Conservation (phyloP, 2,329 filamentous ascomycete species). For the Xylogone sp. region DNA sequence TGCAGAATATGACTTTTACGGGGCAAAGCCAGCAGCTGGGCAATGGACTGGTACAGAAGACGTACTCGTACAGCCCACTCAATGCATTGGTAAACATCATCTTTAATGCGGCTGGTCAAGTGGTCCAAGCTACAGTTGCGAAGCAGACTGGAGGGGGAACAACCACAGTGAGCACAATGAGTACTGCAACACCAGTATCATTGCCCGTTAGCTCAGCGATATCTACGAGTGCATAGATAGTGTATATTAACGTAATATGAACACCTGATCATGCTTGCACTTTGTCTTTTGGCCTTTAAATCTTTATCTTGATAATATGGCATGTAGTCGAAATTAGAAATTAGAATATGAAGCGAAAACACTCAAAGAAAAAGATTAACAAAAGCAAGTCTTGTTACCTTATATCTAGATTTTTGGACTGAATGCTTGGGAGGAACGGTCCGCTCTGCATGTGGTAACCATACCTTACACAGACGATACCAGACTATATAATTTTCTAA, state of each 20-base stretch:
- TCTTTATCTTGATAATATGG: background rate
- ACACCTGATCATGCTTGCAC: background rate
- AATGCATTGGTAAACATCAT: slow-evolving; percentile 51
- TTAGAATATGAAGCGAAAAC: no score
- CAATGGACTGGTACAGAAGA: slow-evolving; percentile 42
- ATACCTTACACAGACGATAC: no score
- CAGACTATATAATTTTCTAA: no score
- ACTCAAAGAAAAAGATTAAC: no score
- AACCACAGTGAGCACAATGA: background rate
- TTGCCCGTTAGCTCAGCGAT: background rate
- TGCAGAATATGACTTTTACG: slow-evolving; percentile 55
- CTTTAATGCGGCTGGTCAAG: slow-evolving; percentile 50
- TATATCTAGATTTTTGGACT: no score
- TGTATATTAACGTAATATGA: background rate
- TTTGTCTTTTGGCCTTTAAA: background rate
- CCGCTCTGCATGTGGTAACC: no score
- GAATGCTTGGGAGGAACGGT: no score
- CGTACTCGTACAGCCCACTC: slow-evolving; percentile 47
- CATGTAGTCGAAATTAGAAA: no score
- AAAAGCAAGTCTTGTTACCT: no score
- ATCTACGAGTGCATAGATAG: background rate
- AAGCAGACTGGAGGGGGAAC: slow-evolving; percentile 9
- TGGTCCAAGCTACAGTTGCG: slow-evolving; percentile 43
- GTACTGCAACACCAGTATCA: background rate
- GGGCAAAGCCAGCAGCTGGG: slow-evolving; percentile 23